These are phyloP conservation scores for Sphagnurus paluster DNA, from an alignment of 1,284 basidiomycete genomes.

Conservation along the genomic window DNA sequence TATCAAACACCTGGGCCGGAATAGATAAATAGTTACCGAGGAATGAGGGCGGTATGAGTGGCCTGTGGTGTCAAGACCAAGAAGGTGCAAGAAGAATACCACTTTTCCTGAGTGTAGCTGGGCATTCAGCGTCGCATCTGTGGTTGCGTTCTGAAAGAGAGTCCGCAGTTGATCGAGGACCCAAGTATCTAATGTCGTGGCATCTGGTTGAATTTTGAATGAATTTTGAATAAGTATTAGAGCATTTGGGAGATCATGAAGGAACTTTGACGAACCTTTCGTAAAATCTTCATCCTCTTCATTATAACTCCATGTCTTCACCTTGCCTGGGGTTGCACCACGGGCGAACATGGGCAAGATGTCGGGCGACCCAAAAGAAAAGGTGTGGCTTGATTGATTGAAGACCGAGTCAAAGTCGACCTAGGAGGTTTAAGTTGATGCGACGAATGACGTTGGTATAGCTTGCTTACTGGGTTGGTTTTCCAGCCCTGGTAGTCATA, in stretches of 20 bases:
- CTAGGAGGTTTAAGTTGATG: slow-evolving; percentile 34
- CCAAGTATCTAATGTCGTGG: slow-evolving; percentile 80
- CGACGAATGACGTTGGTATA: neutral
- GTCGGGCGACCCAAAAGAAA: slow-evolving; percentile 87
- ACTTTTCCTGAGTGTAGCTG: slow-evolving; percentile 58
- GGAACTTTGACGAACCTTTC: slow-evolving; percentile 49
- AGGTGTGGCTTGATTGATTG: slow-evolving; percentile 80
- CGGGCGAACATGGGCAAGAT: slow-evolving; percentile 88
- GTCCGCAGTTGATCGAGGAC: slow-evolving; percentile 66
- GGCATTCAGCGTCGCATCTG: slow-evolving; percentile 45
- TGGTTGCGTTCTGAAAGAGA: slow-evolving; percentile 66
- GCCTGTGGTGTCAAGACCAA: slow-evolving; percentile 87
- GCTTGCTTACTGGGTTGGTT: slow-evolving; percentile 71
- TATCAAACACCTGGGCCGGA: neutral
- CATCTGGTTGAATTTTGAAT: slow-evolving; percentile 48
- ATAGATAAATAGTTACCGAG: slow-evolving; percentile 37
- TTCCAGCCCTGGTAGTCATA: slow-evolving; percentile 72
- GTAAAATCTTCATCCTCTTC: slow-evolving; percentile 85
- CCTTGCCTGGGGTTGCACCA: slow-evolving; percentile 71
- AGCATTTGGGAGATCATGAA: neutral
- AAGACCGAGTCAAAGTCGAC: slow-evolving; percentile 89
- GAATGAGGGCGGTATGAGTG: slow-evolving; percentile 89
- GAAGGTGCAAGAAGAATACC: slow-evolving; percentile 83
- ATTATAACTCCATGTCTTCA: slow-evolving; percentile 77
- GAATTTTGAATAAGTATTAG: neutral